Evolutionary conservation across 129 eudicot genomes (phyloP).

Genomic region (Kitagawia praeruptora): DNA sequence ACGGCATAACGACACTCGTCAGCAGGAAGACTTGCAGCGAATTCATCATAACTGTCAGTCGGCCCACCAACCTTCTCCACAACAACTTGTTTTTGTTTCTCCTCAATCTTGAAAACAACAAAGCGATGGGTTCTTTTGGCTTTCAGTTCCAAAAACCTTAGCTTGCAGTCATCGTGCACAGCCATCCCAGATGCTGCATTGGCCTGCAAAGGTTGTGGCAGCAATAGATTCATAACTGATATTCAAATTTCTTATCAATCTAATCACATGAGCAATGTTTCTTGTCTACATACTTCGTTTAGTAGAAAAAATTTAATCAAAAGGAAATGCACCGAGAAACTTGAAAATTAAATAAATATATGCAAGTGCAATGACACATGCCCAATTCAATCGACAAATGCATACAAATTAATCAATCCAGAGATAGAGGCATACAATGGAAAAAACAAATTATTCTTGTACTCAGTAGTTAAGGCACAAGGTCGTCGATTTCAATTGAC

Average conservation of each 20-base stretch:
- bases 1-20: slow-evolving; percentile 62
- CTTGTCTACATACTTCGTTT: neutral
- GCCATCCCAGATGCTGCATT: slow-evolving; percentile 52
- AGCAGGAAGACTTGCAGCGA: slow-evolving; percentile 50
- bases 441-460: neutral
- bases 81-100: slow-evolving; percentile 12
- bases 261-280: neutral
- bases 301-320: neutral
- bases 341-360: neutral
- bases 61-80: slow-evolving; percentile 25
- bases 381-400: neutral
- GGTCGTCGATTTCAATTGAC: no score
- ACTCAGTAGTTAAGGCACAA: neutral
- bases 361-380: neutral
- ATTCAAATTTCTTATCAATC: neutral
- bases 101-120: slow-evolving; percentile 9
- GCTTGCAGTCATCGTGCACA: slow-evolving; percentile 63
- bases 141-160: slow-evolving; percentile 51
- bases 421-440: neutral
- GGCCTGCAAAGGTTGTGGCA: neutral
- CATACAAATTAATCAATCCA: neutral
- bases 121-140: slow-evolving; percentile 5
- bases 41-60: slow-evolving; percentile 46
- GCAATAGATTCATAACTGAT: neutral
- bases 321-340: neutral